Conservation (phyloP, 768 basidiomycete species). For the Mycena venus region DNA sequence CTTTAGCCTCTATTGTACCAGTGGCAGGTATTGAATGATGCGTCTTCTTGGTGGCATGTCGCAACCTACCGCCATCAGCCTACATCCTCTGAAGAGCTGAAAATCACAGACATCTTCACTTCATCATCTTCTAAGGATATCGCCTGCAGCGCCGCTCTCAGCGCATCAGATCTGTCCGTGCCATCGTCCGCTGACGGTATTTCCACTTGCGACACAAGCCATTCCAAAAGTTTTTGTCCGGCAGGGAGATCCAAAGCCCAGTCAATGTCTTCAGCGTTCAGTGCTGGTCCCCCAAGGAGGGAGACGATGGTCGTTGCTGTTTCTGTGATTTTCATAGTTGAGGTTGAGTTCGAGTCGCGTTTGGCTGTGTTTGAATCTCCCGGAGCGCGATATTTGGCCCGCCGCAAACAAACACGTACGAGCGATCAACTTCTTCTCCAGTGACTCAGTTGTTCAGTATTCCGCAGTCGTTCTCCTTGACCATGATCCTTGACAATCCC, state of each 20-base stretch:
- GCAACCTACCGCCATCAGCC: slow-evolving; percentile 23
- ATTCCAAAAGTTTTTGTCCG: slow-evolving; percentile 47
- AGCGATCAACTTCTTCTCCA: too few species aligned
- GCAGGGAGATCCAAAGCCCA: slow-evolving; percentile 49
- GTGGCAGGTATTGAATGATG: too few species aligned
- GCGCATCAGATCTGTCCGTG: neutral
- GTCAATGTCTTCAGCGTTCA: slow-evolving; percentile 45
- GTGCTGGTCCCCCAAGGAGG: slow-evolving; percentile 47
- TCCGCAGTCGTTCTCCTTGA: neutral
- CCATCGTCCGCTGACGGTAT: slow-evolving; percentile 23
- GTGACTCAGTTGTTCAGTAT: too few species aligned
- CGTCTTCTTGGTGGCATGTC: slow-evolving; percentile 13
- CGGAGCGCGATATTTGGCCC: slow-evolving; percentile 4
- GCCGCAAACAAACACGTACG: too few species aligned
- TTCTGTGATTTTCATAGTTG: slow-evolving; percentile 15
- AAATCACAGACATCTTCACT: slow-evolving; percentile 40
- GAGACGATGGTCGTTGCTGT: slow-evolving; percentile 32
- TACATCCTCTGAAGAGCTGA: neutral
- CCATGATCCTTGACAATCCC: neutral
- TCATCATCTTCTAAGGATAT: slow-evolving; percentile 50
- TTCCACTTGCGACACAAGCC: slow-evolving; percentile 47
- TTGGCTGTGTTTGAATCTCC: slow-evolving; percentile 7
- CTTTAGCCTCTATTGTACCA: neutral
- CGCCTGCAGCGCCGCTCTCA: slow-evolving; percentile 37
- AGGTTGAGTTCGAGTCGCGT: neutral